A percentile compares a stretch with the other conserved stretches of the same genome.
Evolutionary conservation across 2,329 filamentous ascomycete genomes (phyloP).

Genomic region (Pezicula neosporulosa): DNA sequence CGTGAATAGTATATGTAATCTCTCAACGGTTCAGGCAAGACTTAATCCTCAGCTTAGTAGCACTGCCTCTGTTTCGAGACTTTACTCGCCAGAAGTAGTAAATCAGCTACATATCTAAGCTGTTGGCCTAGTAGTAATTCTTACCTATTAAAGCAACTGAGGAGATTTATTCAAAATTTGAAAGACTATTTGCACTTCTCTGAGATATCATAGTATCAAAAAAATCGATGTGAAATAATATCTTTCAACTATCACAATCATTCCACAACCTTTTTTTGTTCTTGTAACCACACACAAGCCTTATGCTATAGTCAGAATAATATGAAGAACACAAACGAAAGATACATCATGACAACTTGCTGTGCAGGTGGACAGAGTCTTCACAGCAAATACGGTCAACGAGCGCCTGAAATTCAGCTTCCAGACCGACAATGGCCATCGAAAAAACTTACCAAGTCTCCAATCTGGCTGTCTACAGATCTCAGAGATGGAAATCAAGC

Average conservation of each 20-base stretch:
- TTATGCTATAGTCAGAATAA: not conserved
- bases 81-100: not conserved
- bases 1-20: not conserved
- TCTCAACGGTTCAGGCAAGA: not conserved
- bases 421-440: constrained; percentile 25
- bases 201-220: not conserved
- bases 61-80: not conserved
- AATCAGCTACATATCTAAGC: not conserved
- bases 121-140: not conserved
- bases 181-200: not conserved
- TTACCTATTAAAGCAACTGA: not conserved
- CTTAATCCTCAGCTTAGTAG: not conserved
- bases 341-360: not conserved
- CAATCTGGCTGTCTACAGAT: constrained; percentile 82
- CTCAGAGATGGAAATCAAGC: constrained; percentile 88
- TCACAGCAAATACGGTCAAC: constrained; percentile 3
- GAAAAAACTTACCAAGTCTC: constrained; percentile 66
- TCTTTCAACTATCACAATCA: not conserved
- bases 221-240: not conserved
- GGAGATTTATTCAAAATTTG: not conserved
- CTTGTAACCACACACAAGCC: not conserved
- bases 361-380: constrained; percentile 2
- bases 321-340: not conserved
- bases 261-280: not conserved
- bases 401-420: constrained; percentile 8